phyloP scores from a whole-genome alignment of 1,284 basidiomycete species.

The Sanguinoderma infundibulare region DNA sequence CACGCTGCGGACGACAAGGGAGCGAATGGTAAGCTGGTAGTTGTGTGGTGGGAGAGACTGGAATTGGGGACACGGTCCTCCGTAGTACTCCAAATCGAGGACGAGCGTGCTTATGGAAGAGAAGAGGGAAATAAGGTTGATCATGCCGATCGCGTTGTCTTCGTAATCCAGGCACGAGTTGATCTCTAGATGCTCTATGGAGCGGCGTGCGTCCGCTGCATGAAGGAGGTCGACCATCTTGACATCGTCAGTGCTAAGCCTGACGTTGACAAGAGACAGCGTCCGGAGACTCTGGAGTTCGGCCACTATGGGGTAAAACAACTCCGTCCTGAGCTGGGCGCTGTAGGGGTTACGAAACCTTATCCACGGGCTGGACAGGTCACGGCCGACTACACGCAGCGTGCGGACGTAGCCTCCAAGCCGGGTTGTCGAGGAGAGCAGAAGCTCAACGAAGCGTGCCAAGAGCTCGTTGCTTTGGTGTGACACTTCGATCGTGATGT shows the following conservation, averaged over 20 bases:
- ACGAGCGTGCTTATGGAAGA: neutral
- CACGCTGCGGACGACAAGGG: neutral
- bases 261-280: neutral
- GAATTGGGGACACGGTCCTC: neutral
- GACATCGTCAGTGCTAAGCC: neutral
- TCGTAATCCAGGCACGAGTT: neutral
- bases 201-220: neutral
- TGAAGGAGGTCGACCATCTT: neutral
- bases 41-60: no score
- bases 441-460: neutral
- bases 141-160: neutral
- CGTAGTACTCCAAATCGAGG: neutral
- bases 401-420: neutral
- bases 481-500: neutral
- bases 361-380: neutral
- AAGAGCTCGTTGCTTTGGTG: neutral
- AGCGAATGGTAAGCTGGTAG: neutral
- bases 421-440: neutral
- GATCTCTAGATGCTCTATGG: neutral
- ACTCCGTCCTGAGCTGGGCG: neutral
- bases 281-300: neutral
- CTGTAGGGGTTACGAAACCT: neutral
- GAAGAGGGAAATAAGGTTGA: neutral
- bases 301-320: neutral
- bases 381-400: neutral